These are phyloP conservation scores for Pseudocercospora eumusae DNA, from an alignment of 2,329 filamentous ascomycete genomes.

Conservation along the genomic window DNA sequence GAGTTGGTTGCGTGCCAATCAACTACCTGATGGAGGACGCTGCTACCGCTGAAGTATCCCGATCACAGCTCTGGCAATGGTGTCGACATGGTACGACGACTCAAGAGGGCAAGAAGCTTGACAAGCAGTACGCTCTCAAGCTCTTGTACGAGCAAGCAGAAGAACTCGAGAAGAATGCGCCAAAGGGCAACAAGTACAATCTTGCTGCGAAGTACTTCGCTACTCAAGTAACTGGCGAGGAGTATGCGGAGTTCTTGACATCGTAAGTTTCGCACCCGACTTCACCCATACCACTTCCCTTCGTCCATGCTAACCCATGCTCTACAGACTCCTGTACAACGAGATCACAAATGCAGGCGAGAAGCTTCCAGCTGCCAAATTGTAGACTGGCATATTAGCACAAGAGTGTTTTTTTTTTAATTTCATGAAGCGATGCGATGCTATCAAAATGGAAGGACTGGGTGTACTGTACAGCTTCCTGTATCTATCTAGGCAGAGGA, in stretches of 20 bases:
- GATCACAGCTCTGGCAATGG: constrained; percentile 97
- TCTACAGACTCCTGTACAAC: constrained; percentile 73
- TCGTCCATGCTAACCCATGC: constrained; percentile 15
- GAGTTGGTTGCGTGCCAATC: constrained; percentile 93
- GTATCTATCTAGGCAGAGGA: neutral
- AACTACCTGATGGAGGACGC: constrained; percentile 99
- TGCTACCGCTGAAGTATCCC: constrained; percentile 92
- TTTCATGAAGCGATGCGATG: neutral
- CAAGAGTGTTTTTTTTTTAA: neutral
- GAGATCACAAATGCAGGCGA: constrained; percentile 76
- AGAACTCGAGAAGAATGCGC: constrained; percentile 69
- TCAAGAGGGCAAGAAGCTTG: constrained; percentile 84
- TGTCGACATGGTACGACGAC: constrained; percentile 72
- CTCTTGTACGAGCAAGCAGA: constrained; percentile 84
- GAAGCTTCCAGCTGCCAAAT: constrained; percentile 57
- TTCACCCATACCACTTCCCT: neutral
- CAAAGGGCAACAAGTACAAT: constrained; percentile 87
- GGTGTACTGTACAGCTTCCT: constrained; percentile 7
- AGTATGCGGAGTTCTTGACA: constrained; percentile 96
- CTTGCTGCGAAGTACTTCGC: constrained; percentile 92
- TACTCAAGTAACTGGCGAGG: constrained; percentile 90
- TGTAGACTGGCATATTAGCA: constrained; percentile 26
- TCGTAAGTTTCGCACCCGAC: constrained; percentile 56
- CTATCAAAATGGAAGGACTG: neutral
- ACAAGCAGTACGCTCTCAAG: constrained; percentile 86